phyloP scores from a whole-genome alignment of 257 asterid species.

The Ilex aquifolium region DNA sequence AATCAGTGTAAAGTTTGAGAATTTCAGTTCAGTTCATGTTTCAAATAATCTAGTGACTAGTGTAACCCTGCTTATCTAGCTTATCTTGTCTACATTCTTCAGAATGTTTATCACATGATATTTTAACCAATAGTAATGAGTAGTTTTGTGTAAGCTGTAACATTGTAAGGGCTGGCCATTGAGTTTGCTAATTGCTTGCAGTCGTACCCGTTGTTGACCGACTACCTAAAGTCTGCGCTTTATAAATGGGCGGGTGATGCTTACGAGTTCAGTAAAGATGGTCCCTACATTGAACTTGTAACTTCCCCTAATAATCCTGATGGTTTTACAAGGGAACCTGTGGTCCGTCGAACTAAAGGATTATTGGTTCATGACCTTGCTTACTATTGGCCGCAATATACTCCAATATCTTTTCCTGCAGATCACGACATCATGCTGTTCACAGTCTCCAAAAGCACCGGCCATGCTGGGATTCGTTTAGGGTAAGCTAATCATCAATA shows the following conservation, averaged over 20 bases:
- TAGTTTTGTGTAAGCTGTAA: too few relatives aligned
- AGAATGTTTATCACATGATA: too few relatives aligned
- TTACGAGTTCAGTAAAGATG: neutral
- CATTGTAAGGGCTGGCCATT: neutral
- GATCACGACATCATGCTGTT: conserved; percentile 21
- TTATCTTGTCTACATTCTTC: too few relatives aligned
- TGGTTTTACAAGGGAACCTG: conserved; percentile 8
- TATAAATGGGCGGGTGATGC: neutral
- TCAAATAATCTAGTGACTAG: too few relatives aligned
- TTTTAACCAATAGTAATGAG: too few relatives aligned
- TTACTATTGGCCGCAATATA: conserved; percentile 23
- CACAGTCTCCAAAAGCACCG: conserved; percentile 17
- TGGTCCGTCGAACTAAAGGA: conserved; percentile 2
- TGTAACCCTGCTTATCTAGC: too few relatives aligned
- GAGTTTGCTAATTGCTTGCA: neutral
- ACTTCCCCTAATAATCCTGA: conserved; percentile 21
- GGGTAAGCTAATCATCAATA: conserved; percentile 4
- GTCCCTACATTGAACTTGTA: conserved; percentile 11
- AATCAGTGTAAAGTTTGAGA: too few relatives aligned
- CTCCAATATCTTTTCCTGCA: conserved; percentile 7
- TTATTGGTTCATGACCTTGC: conserved; percentile 12
- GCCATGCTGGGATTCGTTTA: conserved; percentile 15
- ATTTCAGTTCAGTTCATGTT: too few relatives aligned
- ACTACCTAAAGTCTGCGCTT: neutral
- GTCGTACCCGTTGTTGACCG: neutral